Conservation (phyloP, 176 grass and related monocot genomes). For the Chrysopogon serrulatus region DNA sequence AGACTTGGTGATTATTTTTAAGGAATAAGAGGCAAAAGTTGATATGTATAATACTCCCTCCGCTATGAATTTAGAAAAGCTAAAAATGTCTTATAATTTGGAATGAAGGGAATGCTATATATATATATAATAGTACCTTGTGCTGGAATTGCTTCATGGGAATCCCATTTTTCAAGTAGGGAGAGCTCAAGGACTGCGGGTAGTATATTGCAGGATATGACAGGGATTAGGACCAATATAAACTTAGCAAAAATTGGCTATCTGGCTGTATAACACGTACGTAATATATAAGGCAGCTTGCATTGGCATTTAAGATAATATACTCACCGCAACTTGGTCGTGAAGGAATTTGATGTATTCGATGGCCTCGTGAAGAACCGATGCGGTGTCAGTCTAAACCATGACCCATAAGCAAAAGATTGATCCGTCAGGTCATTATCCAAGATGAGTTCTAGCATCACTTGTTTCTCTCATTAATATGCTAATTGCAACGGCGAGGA, state of each 20-base stretch:
- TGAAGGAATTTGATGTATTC: constrained; percentile 99
- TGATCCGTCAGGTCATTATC: constrained; percentile 39
- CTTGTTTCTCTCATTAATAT: constrained; percentile 9
- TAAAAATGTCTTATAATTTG: no score
- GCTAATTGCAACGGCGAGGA: constrained; percentile 6
- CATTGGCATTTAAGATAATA: background rate
- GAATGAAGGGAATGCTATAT: no score
- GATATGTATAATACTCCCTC: background rate
- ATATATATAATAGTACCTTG: no score
- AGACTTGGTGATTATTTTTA: background rate
- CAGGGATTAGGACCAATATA: background rate
- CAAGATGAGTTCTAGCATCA: constrained; percentile 18
- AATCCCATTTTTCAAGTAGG: constrained; percentile 79
- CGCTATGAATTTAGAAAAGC: no score
- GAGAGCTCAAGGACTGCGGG: constrained; percentile 65
- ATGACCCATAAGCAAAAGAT: background rate
- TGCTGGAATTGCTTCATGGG: constrained; percentile 59
- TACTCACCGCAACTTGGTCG: constrained; percentile 89
- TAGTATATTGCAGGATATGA: background rate
- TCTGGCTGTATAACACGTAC: background rate
- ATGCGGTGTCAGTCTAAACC: constrained; percentile 96
- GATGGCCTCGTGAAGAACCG: constrained; percentile 97
- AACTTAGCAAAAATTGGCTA: background rate
- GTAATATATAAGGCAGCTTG: background rate
- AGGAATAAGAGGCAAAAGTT: background rate